These are phyloP conservation scores for Akanthomyces muscarius DNA, from an alignment of 2,329 filamentous ascomycete species.

Conservation along the genomic window DNA sequence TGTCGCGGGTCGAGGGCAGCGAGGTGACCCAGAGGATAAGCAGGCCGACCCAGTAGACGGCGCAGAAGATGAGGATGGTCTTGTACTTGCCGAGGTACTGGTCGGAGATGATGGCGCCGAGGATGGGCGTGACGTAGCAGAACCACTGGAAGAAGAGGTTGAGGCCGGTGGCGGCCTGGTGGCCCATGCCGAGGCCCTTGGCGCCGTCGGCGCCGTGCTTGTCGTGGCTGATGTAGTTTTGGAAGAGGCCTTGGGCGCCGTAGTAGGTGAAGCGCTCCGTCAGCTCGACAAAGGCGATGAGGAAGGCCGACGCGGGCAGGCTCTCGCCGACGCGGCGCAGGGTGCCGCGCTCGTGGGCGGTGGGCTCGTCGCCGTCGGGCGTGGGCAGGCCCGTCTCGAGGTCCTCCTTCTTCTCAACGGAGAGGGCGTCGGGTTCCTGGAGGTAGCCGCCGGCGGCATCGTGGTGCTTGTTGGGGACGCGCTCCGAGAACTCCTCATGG, in stretches of 20 bases:
- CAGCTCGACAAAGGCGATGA: constrained; percentile 54
- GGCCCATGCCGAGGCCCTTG: constrained; percentile 51
- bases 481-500: constrained; percentile 22
- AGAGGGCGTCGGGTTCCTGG: not conserved
- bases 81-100: constrained; percentile 59
- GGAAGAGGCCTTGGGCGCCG: constrained; percentile 50
- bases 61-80: constrained; percentile 55
- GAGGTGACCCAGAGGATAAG: constrained; percentile 51
- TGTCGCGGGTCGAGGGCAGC: constrained; percentile 34
- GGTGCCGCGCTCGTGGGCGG: constrained; percentile 44
- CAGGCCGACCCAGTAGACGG: constrained; percentile 56
- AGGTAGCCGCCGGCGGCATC: constrained; percentile 22
- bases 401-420: constrained; percentile 20
- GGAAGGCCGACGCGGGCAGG: constrained; percentile 51
- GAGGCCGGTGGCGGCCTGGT: constrained; percentile 51
- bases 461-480: constrained; percentile 19
- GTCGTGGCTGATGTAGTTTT: constrained; percentile 48
- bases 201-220: constrained; percentile 35
- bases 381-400: constrained; percentile 24
- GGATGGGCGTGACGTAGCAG: constrained; percentile 39
- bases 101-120: constrained; percentile 54
- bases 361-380: constrained; percentile 49
- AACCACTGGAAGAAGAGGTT: constrained; percentile 55
- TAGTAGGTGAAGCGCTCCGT: constrained; percentile 58
- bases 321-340: constrained; percentile 52